Evolutionary conservation across 768 basidiomycete species (phyloP).

Genomic region (Mrakia frigida): DNA sequence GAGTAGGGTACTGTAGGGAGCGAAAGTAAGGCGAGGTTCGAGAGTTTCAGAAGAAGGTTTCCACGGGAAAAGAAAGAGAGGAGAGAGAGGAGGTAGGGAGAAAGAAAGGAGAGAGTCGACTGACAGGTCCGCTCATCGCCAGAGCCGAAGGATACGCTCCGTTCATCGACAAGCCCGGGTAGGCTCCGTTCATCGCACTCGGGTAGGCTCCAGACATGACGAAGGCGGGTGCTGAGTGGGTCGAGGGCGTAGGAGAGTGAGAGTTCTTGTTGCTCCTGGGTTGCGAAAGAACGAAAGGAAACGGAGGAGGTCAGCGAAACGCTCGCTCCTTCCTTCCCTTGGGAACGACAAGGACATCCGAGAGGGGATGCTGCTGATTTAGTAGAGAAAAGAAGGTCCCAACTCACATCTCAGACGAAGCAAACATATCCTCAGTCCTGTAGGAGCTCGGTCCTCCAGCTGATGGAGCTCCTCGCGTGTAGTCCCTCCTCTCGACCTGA

Average conservation of each 20-base stretch:
- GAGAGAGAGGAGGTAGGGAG: background rate
- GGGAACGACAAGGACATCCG: no score
- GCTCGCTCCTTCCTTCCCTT: background rate
- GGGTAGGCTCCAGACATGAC: conserved; percentile 22
- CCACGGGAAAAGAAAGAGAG: no score
- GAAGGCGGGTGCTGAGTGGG: conserved; percentile 4
- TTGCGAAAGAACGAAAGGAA: background rate
- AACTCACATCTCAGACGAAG: background rate
- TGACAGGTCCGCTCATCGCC: conserved; percentile 23
- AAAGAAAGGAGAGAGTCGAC: background rate
- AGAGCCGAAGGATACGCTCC: conserved; percentile 5
- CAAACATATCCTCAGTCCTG: background rate
- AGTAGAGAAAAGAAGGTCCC: no score
- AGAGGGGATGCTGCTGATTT: no score
- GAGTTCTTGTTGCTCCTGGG: background rate
- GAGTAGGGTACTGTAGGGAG: conserved; percentile 6
- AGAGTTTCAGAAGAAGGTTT: background rate
- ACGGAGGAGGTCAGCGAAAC: background rate
- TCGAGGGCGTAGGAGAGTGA: conserved; percentile 1
- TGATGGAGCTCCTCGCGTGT: conserved; percentile 5
- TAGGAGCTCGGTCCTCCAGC: conserved; percentile 2
- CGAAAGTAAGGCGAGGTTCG: no score
- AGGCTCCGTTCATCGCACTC: background rate
- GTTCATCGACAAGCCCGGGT: conserved; percentile 2
- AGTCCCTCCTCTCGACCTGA: conserved; percentile 19